A percentile compares a stretch with the other conserved stretches of the same genome.
These are phyloP conservation scores for Nicotiana tabacum DNA, from an alignment of 257 asterid genomes.

Conservation along the genomic window DNA sequence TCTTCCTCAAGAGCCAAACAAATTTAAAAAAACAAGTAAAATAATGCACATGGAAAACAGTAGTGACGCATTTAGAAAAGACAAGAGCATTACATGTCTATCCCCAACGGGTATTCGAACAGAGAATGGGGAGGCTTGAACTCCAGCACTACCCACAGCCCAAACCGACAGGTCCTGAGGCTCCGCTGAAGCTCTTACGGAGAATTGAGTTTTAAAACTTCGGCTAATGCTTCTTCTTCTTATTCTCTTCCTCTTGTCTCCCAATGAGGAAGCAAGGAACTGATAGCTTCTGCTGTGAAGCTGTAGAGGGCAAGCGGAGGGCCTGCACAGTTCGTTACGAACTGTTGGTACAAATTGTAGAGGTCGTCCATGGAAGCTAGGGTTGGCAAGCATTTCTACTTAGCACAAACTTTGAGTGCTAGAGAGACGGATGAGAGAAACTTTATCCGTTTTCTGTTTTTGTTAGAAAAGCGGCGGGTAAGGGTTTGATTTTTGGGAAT, in stretches of 20 bases:
- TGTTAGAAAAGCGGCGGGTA: not conserved
- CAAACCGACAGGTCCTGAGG: not conserved
- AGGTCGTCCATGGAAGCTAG: constrained; percentile 21
- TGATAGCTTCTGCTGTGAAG: not conserved
- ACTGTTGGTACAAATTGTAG: not conserved
- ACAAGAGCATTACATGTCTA: constrained; percentile 43
- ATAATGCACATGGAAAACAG: not conserved
- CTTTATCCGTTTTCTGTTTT: not conserved
- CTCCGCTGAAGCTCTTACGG: constrained; percentile 2
- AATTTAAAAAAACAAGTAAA: not conserved
- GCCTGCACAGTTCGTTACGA: not conserved
- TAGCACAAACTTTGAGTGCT: not conserved
- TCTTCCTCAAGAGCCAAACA: too few relatives aligned
- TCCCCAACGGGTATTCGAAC: constrained; percentile 74
- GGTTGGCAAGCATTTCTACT: constrained; percentile 15
- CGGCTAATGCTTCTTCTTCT: not conserved
- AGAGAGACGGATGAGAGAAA: not conserved
- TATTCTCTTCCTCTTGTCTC: not conserved
- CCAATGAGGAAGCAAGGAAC: constrained; percentile 3
- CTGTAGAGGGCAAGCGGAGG: constrained; percentile 4
- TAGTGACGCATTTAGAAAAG: not conserved
- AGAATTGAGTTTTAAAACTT: not conserved
- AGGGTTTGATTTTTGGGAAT: not conserved
- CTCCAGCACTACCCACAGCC: constrained; percentile 17
- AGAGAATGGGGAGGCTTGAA: constrained; percentile 44